These are phyloP conservation scores for Neurospora sp. DNA, from an alignment of 495 filamentous ascomycete genomes.

Conservation along the genomic window DNA sequence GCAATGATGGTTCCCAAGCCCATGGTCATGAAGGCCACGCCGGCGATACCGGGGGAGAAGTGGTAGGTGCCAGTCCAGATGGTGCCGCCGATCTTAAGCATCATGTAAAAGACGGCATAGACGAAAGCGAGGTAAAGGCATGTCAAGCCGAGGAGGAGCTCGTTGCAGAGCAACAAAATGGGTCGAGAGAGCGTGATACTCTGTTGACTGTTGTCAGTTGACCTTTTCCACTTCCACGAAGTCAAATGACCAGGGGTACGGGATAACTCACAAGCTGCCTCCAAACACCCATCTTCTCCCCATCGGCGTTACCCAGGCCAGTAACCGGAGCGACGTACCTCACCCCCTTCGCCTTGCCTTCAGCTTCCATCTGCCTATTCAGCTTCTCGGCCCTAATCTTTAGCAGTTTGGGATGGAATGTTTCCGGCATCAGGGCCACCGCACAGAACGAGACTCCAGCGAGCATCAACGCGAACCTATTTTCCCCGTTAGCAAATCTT, in stretches of 20 bases:
- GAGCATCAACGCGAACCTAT: constrained; percentile 30
- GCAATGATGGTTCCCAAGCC: constrained; percentile 38
- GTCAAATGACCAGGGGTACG: neutral
- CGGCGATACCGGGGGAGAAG: constrained; percentile 26
- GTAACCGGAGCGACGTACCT: constrained; percentile 9
- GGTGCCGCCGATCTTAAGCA: constrained; percentile 49
- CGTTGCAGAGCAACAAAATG: constrained; percentile 43
- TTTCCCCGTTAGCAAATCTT: neutral
- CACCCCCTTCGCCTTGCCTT: neutral
- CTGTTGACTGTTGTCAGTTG: constrained; percentile 2
- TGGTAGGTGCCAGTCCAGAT: constrained; percentile 42
- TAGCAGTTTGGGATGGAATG: constrained; percentile 40
- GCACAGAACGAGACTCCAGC: constrained; percentile 25
- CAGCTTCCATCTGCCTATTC: constrained; percentile 23
- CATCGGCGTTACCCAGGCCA: constrained; percentile 1
- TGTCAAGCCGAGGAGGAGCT: constrained; percentile 52
- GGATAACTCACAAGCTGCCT: constrained; percentile 12
- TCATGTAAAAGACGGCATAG: constrained; percentile 62
- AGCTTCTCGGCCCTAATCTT: constrained; percentile 35
- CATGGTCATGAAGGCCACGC: constrained; percentile 24
- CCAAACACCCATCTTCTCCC: constrained; percentile 10
- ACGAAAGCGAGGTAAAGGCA: constrained; percentile 53
- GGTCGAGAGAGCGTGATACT: constrained; percentile 32
- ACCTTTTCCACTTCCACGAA: neutral
- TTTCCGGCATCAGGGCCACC: constrained; percentile 34